Base-by-base conservation (phyloP, 2,329 filamentous ascomycete genomes). In the Ceratocystis smalleyi region DNA sequence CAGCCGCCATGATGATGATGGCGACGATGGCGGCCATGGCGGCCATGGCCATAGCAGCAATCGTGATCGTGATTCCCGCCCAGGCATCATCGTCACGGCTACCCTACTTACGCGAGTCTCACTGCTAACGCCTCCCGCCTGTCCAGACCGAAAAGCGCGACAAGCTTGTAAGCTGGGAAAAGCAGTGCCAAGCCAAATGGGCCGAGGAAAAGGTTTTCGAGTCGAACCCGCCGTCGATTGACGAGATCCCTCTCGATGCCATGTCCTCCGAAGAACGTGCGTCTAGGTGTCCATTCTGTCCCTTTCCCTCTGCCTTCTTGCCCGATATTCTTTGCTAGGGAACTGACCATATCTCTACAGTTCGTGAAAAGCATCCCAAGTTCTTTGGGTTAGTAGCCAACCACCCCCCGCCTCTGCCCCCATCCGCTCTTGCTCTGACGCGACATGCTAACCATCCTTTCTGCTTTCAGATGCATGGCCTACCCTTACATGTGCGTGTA, bases 281-380 rank as follows among this genome's bases (percentile, higher is more conserved):
- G 64, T 66, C 15, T 27, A 27, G 15, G 15, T 51, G 24, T 35
- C 54, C 24, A 35, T 17, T 3, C 22, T 43, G 43, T 54, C n/a
- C 40, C 5, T 40, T 35, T 15, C 12, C 12, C 35, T 51, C 8
- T 27, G 10, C 19, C 47, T 17, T 51, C 7, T 51, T 24, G 47
- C 0, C 47, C 19, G 15, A 27, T 22, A 10, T 24, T 51, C 19
- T 27, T 51, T 19, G 24, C 17, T 19, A 22, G 15, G 35, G 35
- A 43, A 30, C 47, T 59, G 60, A 59, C 45, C 30, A 45, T 57
- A 15, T 61, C 5, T 30, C 19, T 8, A 45, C 60, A 66, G 65
- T 95, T 68, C 88, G 88, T 72, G 81, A 86, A 71, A 86, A 91
- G 74, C 78, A 88, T 71, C 92, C 92, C 69, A 97, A 97, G 77